Conservation (phyloP, 306 rosid genomes). For the Fragaria vesca region DNA sequence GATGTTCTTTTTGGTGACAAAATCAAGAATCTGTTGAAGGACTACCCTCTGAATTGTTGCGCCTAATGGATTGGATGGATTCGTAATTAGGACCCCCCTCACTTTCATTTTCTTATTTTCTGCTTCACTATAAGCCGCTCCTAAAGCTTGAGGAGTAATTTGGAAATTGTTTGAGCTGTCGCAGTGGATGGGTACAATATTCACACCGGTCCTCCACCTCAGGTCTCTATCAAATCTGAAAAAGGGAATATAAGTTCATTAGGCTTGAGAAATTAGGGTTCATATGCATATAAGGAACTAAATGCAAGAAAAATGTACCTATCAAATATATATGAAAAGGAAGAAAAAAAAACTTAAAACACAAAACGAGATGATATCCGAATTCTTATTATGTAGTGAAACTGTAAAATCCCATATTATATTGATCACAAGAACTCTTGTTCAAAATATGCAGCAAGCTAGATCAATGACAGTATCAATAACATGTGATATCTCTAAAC, state of each 20-base stretch:
- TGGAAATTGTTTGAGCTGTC: conserved; percentile 80
- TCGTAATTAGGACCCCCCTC: conserved; percentile 72
- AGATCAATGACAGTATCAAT: not conserved
- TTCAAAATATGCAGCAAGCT: not conserved
- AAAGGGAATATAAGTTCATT: not conserved
- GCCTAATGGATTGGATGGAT: conserved; percentile 91
- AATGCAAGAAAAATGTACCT: not conserved
- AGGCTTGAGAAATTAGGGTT: not conserved
- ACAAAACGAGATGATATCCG: not conserved
- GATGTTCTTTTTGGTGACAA: conserved; percentile 67
- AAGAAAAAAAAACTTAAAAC: too few relatives aligned
- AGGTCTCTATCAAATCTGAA: conserved; percentile 91
- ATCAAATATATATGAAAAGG: too few relatives aligned
- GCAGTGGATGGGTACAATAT: conserved; percentile 81
- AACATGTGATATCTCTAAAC: not conserved
- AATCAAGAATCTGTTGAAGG: conserved; percentile 60
- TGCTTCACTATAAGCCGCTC: conserved; percentile 60
- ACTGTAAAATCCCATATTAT: not conserved
- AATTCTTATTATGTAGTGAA: not conserved
- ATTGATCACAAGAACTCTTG: not conserved
- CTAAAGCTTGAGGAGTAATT: conserved; percentile 64
- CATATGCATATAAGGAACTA: not conserved
- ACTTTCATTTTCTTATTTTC: conserved; percentile 49
- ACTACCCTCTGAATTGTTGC: conserved; percentile 57
- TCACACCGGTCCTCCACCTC: conserved; percentile 92